phyloP scores from a whole-genome alignment of 2,329 filamentous ascomycete genomes.

The Albophoma yamanashiensis region DNA sequence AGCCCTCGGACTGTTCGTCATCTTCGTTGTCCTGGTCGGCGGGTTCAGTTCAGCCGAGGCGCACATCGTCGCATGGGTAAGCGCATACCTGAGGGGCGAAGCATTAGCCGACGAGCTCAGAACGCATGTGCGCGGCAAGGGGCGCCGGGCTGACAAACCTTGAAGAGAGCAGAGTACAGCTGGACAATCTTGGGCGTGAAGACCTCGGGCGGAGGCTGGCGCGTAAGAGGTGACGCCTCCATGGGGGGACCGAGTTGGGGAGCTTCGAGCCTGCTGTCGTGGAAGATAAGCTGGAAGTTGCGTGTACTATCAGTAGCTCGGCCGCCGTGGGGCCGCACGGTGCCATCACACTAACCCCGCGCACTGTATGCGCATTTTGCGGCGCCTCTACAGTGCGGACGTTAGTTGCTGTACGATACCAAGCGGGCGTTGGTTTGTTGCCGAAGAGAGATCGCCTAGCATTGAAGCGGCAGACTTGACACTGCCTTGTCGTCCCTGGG shows the following conservation, averaged over 20 bases:
- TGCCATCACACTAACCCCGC: not conserved
- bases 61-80: constrained; percentile 2
- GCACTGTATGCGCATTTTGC: not conserved
- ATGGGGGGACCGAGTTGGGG: constrained; percentile 30
- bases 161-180: constrained; percentile 79
- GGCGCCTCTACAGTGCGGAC: not conserved
- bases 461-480: too few relatives aligned
- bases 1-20: constrained; percentile 69
- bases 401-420: not conserved
- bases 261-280: not conserved
- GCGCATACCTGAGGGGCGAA: constrained; percentile 14
- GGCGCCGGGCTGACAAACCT: constrained; percentile 33
- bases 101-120: constrained; percentile 4
- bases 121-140: constrained; percentile 3
- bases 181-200: constrained; percentile 92
- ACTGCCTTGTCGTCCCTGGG: too few relatives aligned
- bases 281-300: not conserved
- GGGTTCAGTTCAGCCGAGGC: constrained; percentile 16
- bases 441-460: too few relatives aligned
- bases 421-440: too few relatives aligned
- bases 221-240: constrained; percentile 88
- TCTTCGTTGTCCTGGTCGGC: constrained; percentile 48
- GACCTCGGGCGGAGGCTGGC: constrained; percentile 78
- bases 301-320: not conserved
- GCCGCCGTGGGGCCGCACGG: not conserved